Conservation (phyloP, 306 rosid species). For the Acacia confusa region DNA sequence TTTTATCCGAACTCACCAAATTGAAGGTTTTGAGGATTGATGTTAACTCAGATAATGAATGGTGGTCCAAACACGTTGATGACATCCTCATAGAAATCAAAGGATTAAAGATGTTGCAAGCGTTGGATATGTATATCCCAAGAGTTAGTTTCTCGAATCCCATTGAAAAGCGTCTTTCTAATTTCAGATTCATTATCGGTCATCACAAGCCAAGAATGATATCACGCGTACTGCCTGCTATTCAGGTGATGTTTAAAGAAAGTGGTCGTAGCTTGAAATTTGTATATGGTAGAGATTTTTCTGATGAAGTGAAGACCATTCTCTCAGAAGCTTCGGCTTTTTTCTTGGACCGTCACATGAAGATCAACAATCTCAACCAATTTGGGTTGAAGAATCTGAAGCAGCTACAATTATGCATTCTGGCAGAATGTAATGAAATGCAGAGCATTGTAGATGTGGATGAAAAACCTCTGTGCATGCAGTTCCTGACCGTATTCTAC, state of each 20-base stretch:
- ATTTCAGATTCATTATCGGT: not conserved
- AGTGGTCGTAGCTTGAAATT: not conserved
- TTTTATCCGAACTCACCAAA: not conserved
- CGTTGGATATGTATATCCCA: not conserved
- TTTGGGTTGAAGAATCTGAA: not conserved
- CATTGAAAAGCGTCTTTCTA: fast-evolving
- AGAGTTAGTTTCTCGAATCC: not conserved
- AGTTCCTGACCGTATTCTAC: not conserved
- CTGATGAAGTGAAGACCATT: not conserved
- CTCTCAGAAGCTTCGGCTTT: not conserved
- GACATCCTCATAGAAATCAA: not conserved
- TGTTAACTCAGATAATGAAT: constrained; percentile 13
- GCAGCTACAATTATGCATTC: not conserved
- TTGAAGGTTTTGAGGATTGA: not conserved
- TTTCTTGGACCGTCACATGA: constrained; percentile 11
- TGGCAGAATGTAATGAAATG: constrained; percentile 7
- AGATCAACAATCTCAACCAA: not conserved
- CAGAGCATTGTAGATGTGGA: not conserved
- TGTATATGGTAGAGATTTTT: not conserved
- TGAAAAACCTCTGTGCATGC: not conserved
- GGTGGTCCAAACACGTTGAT: not conserved
- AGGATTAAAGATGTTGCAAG: not conserved
- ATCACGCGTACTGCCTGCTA: not conserved
- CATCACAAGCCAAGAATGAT: not conserved
- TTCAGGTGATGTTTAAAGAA: not conserved